A percentile compares a stretch with the other conserved stretches of the same genome.
phyloP scores from a whole-genome alignment of 2,329 filamentous ascomycete species.

The Diaporthe citri region DNA sequence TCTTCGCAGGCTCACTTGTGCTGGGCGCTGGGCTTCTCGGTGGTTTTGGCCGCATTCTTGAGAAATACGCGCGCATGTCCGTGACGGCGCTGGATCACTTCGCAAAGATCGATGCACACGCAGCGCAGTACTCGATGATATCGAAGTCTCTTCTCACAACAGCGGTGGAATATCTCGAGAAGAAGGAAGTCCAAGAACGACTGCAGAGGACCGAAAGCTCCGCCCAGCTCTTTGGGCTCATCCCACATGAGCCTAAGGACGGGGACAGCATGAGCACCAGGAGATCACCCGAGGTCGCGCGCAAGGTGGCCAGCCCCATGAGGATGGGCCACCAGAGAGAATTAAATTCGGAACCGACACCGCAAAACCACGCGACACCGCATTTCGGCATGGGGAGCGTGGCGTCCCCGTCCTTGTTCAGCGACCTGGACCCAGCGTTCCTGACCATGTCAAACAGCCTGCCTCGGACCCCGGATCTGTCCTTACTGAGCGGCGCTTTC shows the following conservation, averaged over 20 bases:
- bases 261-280: neutral
- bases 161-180: slow-evolving; percentile 61
- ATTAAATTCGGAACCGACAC: neutral
- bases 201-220: slow-evolving; percentile 63
- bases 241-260: slow-evolving; percentile 50
- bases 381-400: slow-evolving; percentile 42
- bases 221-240: slow-evolving; percentile 64
- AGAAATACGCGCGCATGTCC: slow-evolving; percentile 62
- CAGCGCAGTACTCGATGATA: slow-evolving; percentile 65
- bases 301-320: slow-evolving; percentile 25
- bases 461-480: slow-evolving; percentile 57
- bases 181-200: slow-evolving; percentile 60
- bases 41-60: slow-evolving; percentile 64
- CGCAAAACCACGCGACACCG: slow-evolving; percentile 36
- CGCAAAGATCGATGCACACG: slow-evolving; percentile 62
- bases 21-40: slow-evolving; percentile 64
- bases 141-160: slow-evolving; percentile 63
- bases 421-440: slow-evolving; percentile 55
- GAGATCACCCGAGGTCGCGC: slow-evolving; percentile 19
- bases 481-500: slow-evolving; percentile 53
- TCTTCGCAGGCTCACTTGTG: slow-evolving; percentile 66
- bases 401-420: slow-evolving; percentile 48
- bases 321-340: slow-evolving; percentile 20
- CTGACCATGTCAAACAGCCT: slow-evolving; percentile 46
- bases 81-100: slow-evolving; percentile 64